Evolutionary conservation across 768 basidiomycete species (phyloP), one percentile per base, ranked within the genome.

Genomic region (Agrocybe praecox): DNA sequence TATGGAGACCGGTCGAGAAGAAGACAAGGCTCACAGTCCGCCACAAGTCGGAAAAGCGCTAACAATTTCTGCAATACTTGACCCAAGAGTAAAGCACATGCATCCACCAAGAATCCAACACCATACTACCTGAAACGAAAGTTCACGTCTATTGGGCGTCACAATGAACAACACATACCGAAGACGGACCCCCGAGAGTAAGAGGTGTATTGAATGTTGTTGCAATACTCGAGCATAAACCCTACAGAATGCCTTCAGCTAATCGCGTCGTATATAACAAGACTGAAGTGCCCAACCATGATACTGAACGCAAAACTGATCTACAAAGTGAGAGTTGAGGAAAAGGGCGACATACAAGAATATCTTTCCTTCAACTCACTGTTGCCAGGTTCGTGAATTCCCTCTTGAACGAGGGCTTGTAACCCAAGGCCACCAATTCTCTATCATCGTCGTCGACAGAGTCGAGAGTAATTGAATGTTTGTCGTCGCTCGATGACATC

Each of bases 361-460:
- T 4, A 29, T 4, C 26, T 29, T 29, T 29, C 4, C 26, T 29
- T 29, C 26, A 29, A 64, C 84, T 57, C 60, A 88, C 88, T 58
- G 89, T 90, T n/a, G 88, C 88, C 29, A 92, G 70, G 65, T 90
- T 91, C 7, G 88, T 85, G 64, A 94, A 94, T 76, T 94, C 92
- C 56, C 92, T 80, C 69, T 85, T 86, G 78, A 94, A 94, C 15
- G 88, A 90, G 42, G 88, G 88, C 65, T 86, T 83, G 65, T 90
- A 90, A 18, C 88, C 88, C 63, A 89, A 69, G 15, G 82, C 85
- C 53, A 85, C 77, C 40, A 90, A 78, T 65, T 84, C 81, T 66
- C 75, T 79, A 72, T 89, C 86, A 67, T 90, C 88, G 52, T 84
- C 83, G 65, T 85, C 76, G 36, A 65, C 56, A 40, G 65, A 67